Evolutionary conservation across 83 land plant species (phyloP), one percentile per base, ranked within the genome.

Genomic region (Picea engelmannii): DNA sequence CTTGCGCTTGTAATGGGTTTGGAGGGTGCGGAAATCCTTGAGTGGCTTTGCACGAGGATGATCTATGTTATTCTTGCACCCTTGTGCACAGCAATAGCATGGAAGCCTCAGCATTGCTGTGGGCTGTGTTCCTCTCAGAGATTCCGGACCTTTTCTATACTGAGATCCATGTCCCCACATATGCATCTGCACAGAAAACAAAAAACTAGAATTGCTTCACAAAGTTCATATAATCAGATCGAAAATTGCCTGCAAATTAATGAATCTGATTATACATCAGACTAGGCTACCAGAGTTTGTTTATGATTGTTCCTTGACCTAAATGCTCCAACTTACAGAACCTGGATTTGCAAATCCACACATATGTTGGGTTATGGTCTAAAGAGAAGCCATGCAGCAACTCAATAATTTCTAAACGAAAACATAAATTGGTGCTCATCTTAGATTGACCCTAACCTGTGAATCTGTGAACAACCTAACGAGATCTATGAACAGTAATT

Each of bases 161-260:
- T 94, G 96, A 20, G 96, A 94, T 84, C 96, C 96, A 86, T 94
- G 96, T 80, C 96, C 96, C 96, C 96, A 94, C 96, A 94, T 93
- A 78, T 94, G 96, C 96, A 94, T 94, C 96, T 94, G 85, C 70
- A 76, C 25, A 38, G 70, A 16, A 31, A 79, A 23, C 9, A 76
- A 35, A 62, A 79, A 8, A 35, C 6, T 17, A 62, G 20, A 35
- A 18, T 20, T 40, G 67, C 58, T 12, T n/a, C n/a, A 18, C 81
- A 38, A 18, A 63, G 74, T 63, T 20, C 49, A 64, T 12, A 27
- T 24, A 17, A 60, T 6, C 23, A 27, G 25, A 65, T 0, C 20
- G 31, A 58, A 78, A 12, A 78, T 18, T 75, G 44, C 21, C 23
- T 10, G 23, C 55, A 17, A 6, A 66, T 9, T 2, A 1, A 5